Evolutionary conservation across 371 early-diverging fungal species (phyloP).

Genomic region (Amoeboaphelidium protococcarum): DNA sequence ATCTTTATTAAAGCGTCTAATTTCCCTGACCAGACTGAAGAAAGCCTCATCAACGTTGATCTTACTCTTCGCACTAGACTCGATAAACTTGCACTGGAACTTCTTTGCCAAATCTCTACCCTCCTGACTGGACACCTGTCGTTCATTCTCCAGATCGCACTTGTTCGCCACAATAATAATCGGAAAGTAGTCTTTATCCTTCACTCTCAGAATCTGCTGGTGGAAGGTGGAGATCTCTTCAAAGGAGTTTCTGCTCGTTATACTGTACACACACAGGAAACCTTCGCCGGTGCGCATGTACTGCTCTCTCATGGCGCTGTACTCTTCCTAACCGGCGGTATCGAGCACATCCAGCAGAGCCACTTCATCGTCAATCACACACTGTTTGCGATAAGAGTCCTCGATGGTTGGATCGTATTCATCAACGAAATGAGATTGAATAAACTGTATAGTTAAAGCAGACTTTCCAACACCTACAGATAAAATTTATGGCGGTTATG

Average conservation of each 20-base stretch:
- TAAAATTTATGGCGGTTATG: constrained; percentile 1
- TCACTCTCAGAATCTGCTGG: constrained; percentile 48
- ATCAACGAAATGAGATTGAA: constrained; percentile 64
- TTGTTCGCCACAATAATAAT: constrained; percentile 84
- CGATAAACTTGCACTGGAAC: constrained; percentile 53
- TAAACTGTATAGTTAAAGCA: constrained; percentile 67
- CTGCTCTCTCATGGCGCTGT: constrained; percentile 58
- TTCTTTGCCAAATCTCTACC: constrained; percentile 51
- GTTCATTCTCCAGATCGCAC: constrained; percentile 53
- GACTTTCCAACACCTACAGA: constrained; percentile 42
- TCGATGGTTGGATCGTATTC: constrained; percentile 87
- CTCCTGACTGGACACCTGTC: constrained; percentile 46
- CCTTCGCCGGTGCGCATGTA: constrained; percentile 73
- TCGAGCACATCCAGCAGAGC: constrained; percentile 70
- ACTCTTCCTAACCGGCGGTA: constrained; percentile 83
- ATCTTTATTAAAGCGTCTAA: constrained; percentile 8
- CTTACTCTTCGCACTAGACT: constrained; percentile 70
- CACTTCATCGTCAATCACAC: constrained; percentile 48
- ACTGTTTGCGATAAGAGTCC: constrained; percentile 74
- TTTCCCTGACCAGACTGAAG: constrained; percentile 59
- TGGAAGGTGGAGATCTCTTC: constrained; percentile 47
- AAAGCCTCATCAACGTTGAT: constrained; percentile 79
- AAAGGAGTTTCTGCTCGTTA: constrained; percentile 42
- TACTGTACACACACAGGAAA: constrained; percentile 56
- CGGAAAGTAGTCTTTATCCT: constrained; percentile 53